Conservation (phyloP, 2,329 filamentous ascomycete genomes). For the Pestalotiopsis sp. region DNA sequence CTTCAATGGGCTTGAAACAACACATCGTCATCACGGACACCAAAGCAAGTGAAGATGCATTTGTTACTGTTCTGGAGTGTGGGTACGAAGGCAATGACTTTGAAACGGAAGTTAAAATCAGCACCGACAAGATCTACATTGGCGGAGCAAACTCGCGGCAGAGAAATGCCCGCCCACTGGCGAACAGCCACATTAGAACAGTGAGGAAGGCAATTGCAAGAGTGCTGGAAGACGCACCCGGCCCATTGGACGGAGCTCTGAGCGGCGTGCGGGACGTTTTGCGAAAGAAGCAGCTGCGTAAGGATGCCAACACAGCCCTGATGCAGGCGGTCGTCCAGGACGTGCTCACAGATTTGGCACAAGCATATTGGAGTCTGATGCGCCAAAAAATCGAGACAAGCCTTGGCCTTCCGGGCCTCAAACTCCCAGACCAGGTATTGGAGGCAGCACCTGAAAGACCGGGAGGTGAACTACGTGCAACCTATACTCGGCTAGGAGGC, state of each 20-base stretch:
- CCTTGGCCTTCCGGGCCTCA: not conserved
- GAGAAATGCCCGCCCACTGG: not conserved
- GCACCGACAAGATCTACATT: not conserved
- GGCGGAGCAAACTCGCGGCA: not conserved
- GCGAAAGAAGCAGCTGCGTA: not conserved
- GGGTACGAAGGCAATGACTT: not conserved
- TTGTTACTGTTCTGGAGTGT: not conserved
- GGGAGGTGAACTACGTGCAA: not conserved
- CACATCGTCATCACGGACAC: not conserved
- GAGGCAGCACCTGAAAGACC: not conserved
- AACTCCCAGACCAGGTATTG: too few relatives aligned
- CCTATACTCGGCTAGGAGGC: not conserved
- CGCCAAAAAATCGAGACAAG: constrained; percentile 5
- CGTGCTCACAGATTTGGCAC: not conserved
- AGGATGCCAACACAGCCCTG: not conserved
- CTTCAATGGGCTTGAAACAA: not conserved
- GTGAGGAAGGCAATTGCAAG: not conserved
- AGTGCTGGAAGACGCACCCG: not conserved
- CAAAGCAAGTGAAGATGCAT: too few relatives aligned
- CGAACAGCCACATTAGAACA: not conserved
- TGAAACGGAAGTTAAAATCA: not conserved
- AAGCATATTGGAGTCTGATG: constrained; percentile 8
- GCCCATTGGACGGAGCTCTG: not conserved
- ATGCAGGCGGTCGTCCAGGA: not conserved
- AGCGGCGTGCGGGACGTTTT: not conserved